Evolutionary conservation across 208 protist genomes (phyloP), one percentile per base, ranked within the genome.

Genomic region (Leishmania gerbilli): DNA sequence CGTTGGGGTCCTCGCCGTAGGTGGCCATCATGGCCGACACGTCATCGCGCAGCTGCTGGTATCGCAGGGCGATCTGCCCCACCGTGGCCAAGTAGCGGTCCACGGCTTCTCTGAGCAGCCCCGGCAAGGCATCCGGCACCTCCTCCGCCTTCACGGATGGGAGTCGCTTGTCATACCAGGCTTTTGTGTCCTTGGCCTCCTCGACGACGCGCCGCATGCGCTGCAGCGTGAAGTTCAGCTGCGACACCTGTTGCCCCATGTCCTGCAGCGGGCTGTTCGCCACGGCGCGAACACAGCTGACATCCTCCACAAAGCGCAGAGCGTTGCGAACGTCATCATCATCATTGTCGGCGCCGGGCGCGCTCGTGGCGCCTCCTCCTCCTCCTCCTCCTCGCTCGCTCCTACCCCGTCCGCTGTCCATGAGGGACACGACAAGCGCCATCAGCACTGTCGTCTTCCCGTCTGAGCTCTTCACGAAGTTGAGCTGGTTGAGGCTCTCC

Each of bases 381-480:
- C 34, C 55, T 24, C 15, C 37, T 2, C 24, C 49, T 34, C n/a
- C 24, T 34, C 40, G 81, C 15, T 40, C 34, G 31, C n/a, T 7
- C 68, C 40, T 40, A 7, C 40, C 51, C 56, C 42, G 27, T 45
- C 31, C 65, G 19, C 55, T 76, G n/a, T 90, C 87, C 27, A 88
- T 58, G 47, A 96, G 74, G 27, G 83, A 89, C 31, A 94, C 62
- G 60, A 94, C 88, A 40, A 95, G 62, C 65, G 91, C 88, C 84
- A 93, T 91, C 45, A 96, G 81, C 78, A 92, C 84, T 21, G 90
- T 94, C n/a, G 90, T 91, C 80, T 92, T 92, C 45, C 93, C 93
- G 69, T 96, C 92, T 0, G 88, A 84, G 31, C 87, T 88, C 83
- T 95, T 95, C 68, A 95, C 88, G 53, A 94, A 87, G 80, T 82